phyloP scores from a whole-genome alignment of 371 early-diverging fungal genomes.

The Rhizopus arrhizus region DNA sequence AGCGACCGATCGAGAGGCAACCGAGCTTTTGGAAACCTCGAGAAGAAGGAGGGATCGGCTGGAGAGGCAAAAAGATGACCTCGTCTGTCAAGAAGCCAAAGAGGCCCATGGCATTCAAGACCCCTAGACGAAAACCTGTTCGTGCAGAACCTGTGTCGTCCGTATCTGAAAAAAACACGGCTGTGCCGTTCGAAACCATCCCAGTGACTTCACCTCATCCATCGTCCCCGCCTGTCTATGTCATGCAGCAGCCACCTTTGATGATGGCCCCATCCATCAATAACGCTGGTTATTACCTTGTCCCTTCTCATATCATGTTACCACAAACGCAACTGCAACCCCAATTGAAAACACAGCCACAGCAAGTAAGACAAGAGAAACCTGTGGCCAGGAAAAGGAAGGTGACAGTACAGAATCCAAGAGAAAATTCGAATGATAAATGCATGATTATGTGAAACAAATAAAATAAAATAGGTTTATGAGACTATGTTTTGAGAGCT shows the following conservation, averaged over 20 bases:
- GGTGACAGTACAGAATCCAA: constrained; percentile 11
- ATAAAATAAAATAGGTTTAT: background rate
- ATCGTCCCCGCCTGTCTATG: constrained; percentile 2
- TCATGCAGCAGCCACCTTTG: constrained; percentile 7
- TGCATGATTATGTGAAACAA: constrained; percentile 22
- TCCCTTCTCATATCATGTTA: background rate
- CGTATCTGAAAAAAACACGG: background rate
- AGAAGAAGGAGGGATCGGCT: constrained; percentile 18
- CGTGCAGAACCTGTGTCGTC: background rate
- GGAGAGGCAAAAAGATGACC: constrained; percentile 19
- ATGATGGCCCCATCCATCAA: background rate
- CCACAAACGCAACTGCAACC: background rate
- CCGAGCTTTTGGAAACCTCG: constrained; percentile 29
- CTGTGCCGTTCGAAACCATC: background rate
- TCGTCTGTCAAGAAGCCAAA: constrained; percentile 15
- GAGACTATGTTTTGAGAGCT: background rate
- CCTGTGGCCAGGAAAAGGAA: background rate
- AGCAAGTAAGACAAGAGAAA: background rate
- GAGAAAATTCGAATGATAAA: constrained; percentile 27
- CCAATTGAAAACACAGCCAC: background rate
- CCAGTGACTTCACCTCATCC: background rate
- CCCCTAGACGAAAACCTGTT: constrained; percentile 12
- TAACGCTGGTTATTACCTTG: background rate
- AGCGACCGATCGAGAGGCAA: background rate
- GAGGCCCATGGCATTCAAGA: constrained; percentile 28